Evolutionary conservation across 352 stramenopile genomes (phyloP).

Genomic region (Globisporangium emineosum): DNA sequence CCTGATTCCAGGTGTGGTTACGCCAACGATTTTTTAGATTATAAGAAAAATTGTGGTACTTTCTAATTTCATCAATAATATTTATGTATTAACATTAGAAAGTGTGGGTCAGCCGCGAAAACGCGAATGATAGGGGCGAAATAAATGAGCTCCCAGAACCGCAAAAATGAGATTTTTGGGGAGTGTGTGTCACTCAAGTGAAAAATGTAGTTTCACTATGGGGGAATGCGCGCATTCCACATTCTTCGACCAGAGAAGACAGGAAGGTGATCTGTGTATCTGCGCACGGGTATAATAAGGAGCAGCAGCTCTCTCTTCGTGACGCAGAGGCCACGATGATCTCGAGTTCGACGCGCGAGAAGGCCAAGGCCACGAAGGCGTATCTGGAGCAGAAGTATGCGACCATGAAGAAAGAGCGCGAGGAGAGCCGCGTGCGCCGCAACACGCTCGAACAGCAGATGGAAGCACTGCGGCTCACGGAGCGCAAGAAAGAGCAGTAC

Average conservation of each 20-base stretch:
- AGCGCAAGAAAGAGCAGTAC: slow-evolving; percentile 79
- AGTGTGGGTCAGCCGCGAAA: neutral
- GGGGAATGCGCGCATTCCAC: neutral
- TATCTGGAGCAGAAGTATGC: slow-evolving; percentile 89
- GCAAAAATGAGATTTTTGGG: neutral
- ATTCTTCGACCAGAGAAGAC: neutral
- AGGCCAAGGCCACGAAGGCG: slow-evolving; percentile 85
- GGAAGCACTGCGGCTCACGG: slow-evolving; percentile 69
- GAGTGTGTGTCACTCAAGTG: neutral
- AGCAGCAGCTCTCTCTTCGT: neutral
- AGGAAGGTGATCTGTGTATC: neutral
- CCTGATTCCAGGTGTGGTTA: neutral
- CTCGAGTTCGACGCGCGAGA: slow-evolving; percentile 83
- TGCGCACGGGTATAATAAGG: neutral
- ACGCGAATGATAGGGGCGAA: neutral
- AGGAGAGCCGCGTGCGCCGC: slow-evolving; percentile 75
- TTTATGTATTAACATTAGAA: neutral
- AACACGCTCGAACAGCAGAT: slow-evolving; percentile 83
- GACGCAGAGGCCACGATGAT: slow-evolving; percentile 41
- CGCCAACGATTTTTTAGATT: neutral
- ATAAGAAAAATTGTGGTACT: no score
- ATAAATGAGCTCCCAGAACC: neutral
- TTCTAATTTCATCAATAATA: neutral
- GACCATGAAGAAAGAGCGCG: slow-evolving; percentile 85
- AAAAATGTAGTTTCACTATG: neutral